phyloP scores from a whole-genome alignment of 768 basidiomycete genomes.

The Epithele typhae region DNA sequence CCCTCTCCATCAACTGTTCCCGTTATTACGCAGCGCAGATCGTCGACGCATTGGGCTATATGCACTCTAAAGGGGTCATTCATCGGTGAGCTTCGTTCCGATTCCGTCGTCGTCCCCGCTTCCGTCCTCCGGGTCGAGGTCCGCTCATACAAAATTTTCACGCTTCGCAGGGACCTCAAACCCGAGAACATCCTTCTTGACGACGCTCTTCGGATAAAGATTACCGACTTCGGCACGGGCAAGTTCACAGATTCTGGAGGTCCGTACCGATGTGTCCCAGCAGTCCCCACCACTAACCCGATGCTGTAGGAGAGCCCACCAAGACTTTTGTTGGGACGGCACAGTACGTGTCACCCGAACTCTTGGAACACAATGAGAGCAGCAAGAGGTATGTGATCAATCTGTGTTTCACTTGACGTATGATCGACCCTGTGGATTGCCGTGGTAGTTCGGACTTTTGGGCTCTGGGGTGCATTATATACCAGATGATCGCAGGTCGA shows the following conservation, averaged over 20 bases:
- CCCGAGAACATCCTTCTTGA: slow-evolving; percentile 92
- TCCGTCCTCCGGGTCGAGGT: too few species aligned
- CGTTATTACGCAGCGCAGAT: slow-evolving; percentile 89
- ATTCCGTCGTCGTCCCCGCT: background rate
- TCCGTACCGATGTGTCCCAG: slow-evolving; percentile 30
- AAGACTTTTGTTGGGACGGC: slow-evolving; percentile 87
- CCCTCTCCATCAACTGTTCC: slow-evolving; percentile 71
- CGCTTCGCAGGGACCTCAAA: slow-evolving; percentile 58
- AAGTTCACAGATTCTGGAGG: slow-evolving; percentile 60
- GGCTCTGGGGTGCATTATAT: slow-evolving; percentile 93
- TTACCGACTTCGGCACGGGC: slow-evolving; percentile 97
- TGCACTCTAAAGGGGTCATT: slow-evolving; percentile 86
- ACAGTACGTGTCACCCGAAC: slow-evolving; percentile 86
- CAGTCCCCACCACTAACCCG: slow-evolving; percentile 12
- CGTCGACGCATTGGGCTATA: slow-evolving; percentile 82
- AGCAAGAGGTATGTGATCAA: slow-evolving; percentile 60
- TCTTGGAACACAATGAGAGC: slow-evolving; percentile 69
- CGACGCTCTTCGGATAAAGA: slow-evolving; percentile 77
- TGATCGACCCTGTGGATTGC: too few species aligned
- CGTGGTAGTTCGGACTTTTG: slow-evolving; percentile 80
- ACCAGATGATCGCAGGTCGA: slow-evolving; percentile 86
- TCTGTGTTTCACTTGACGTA: background rate
- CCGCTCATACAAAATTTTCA: background rate
- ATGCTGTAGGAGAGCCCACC: slow-evolving; percentile 41
- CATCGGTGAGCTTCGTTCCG: slow-evolving; percentile 55